Conservation (phyloP, 139 green algal genomes). For the Limnomonas spitsbergensis region DNA sequence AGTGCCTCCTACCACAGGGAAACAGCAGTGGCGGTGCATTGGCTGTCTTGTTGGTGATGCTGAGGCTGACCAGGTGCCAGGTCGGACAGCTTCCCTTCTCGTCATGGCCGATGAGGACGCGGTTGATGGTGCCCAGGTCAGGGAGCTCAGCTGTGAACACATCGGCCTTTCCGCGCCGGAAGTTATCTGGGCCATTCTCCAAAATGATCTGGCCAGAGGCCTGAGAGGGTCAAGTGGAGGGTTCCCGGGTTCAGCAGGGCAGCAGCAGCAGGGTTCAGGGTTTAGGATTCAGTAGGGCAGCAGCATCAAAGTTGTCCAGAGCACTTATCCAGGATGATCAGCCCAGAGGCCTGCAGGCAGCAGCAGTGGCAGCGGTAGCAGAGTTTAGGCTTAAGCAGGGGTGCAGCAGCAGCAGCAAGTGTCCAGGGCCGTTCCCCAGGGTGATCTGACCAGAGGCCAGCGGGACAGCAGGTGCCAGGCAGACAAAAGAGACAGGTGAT, state of each 20-base stretch:
- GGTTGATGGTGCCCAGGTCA: constrained; percentile 34
- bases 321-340: too few relatives aligned
- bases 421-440: too few relatives aligned
- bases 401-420: too few relatives aligned
- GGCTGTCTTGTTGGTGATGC: constrained; percentile 34
- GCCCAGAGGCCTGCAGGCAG: too few relatives aligned
- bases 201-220: constrained; percentile 20
- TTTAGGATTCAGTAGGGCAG: too few relatives aligned
- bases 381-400: too few relatives aligned
- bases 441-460: too few relatives aligned
- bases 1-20: constrained; percentile 27
- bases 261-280: too few relatives aligned
- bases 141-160: constrained; percentile 28
- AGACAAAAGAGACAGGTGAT: too few relatives aligned
- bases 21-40: constrained; percentile 29
- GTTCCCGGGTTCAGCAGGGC: background rate
- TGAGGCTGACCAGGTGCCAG: constrained; percentile 42
- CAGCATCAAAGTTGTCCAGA: too few relatives aligned
- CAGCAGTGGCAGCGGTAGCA: too few relatives aligned
- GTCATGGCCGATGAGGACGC: constrained; percentile 40
- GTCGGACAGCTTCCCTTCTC: constrained; percentile 34
- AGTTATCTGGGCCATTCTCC: constrained; percentile 41
- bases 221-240: background rate
- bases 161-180: constrained; percentile 28
- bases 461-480: too few relatives aligned